Evolutionary conservation across 805 yeast genomes (phyloP).

Genomic region (Candida easanensis): DNA sequence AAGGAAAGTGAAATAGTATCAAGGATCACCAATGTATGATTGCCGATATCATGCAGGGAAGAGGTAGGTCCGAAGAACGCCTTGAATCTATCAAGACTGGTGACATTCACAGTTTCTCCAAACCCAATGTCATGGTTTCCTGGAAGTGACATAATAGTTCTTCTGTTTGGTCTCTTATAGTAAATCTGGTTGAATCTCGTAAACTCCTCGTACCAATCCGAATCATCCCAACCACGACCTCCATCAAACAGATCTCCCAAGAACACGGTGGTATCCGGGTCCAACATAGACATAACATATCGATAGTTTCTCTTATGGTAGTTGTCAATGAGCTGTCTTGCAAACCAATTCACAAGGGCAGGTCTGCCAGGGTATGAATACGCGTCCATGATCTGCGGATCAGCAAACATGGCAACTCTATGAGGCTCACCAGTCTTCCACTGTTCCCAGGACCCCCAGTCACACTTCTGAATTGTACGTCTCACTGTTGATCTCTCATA

Average conservation of each 20-base stretch:
- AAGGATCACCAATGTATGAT: conserved; percentile 71
- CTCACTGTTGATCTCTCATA: conserved; percentile 52
- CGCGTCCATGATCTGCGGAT: conserved; percentile 90
- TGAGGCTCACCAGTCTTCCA: conserved; percentile 47
- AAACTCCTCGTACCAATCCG: conserved; percentile 69
- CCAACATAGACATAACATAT: conserved; percentile 50
- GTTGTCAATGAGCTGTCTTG: conserved; percentile 66
- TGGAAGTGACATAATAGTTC: conserved; percentile 52
- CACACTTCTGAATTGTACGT: conserved; percentile 43
- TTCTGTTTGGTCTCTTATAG: conserved; percentile 47
- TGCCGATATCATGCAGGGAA: conserved; percentile 48
- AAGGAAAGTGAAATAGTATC: conserved; percentile 85
- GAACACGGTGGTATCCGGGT: conserved; percentile 75
- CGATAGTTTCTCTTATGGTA: conserved; percentile 77
- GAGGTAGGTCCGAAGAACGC: conserved; percentile 71
- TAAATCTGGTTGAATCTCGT: conserved; percentile 66
- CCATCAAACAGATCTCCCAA: conserved; percentile 95
- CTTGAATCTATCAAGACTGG: conserved; percentile 60
- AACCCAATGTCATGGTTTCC: conserved; percentile 98
- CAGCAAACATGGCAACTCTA: conserved; percentile 70
- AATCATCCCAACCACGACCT: conserved; percentile 81
- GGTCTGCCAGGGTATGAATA: conserved; percentile 81
- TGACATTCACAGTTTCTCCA: conserved; percentile 63
- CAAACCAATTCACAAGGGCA: conserved; percentile 45
- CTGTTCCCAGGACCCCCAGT: conserved; percentile 67